Evolutionary conservation across 129 eudicot genomes (phyloP).

Genomic region (Oenanthe sinensis): DNA sequence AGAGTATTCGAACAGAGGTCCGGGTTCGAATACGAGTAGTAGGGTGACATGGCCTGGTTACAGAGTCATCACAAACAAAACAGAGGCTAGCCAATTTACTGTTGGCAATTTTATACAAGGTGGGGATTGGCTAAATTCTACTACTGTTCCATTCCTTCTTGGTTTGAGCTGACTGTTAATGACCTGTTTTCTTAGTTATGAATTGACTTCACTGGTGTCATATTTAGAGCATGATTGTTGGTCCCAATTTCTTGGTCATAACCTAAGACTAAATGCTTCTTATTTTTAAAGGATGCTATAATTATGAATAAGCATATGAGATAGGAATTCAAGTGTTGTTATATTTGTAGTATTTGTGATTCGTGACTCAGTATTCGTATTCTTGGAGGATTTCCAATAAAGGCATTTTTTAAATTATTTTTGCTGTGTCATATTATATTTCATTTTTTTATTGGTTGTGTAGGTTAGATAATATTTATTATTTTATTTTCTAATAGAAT

Average conservation of each 20-base stretch:
- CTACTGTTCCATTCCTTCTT: background rate
- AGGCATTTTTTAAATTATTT: too few species aligned
- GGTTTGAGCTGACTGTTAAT: slow-evolving; percentile 7
- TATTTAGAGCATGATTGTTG: background rate
- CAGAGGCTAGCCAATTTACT: slow-evolving; percentile 23
- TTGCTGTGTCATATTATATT: too few species aligned
- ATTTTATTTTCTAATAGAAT: too few species aligned
- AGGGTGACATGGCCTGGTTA: slow-evolving; percentile 37
- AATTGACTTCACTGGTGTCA: background rate
- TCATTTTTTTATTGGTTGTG: too few species aligned
- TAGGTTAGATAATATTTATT: too few species aligned
- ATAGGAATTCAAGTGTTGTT: background rate
- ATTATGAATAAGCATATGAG: background rate
- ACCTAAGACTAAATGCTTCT: background rate
- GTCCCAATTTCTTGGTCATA: background rate
- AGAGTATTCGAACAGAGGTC: slow-evolving; percentile 31
- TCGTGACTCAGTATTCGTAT: too few species aligned
- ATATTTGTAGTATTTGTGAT: too few species aligned
- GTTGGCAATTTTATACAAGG: slow-evolving; percentile 19
- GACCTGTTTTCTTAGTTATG: background rate
- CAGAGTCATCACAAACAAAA: slow-evolving; percentile 16
- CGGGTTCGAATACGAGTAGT: slow-evolving; percentile 19
- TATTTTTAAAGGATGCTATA: background rate
- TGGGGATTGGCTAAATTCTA: slow-evolving; percentile 8
- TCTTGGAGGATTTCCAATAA: too few species aligned